Base-by-base conservation (phyloP, 768 basidiomycete species). In the Auricularia sp. region DNA sequence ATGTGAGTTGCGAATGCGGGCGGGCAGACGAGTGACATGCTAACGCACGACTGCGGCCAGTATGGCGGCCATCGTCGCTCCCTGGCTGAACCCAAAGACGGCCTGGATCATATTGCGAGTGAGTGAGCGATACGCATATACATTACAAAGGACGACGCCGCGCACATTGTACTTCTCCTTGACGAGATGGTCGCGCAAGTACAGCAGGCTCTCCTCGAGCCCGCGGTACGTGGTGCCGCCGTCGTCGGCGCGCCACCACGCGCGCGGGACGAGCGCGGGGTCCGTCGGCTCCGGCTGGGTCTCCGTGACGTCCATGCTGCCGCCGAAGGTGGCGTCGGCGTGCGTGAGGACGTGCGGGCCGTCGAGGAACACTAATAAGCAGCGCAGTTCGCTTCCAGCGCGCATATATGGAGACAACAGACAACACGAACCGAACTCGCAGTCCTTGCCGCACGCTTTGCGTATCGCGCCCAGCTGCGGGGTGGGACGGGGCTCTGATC, bases 41-140 rank as follows among this genome's bases (percentile, higher is more conserved):
- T 64, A 33, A 76, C 85, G 42, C 66, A 91, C 90, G 72, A 91
- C 72, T 29, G 88, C 86, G 35, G 87, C 75, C 29, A 91, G 77
- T 42, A 91, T 70, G 10, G 83, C 87, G 36, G 88, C 91, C 74
- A 91, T 80, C 3, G 83, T 84, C 16, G 88, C 91, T 16, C 91
- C 91, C 75, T 93, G 91, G 66, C 88, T 91, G 71, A 91, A 91
- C 5, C 90, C 90, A 70, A 92, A 81, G 7, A 91, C 82, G 34
- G 89, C 90, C 88, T 91, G 68, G n/a, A 6, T 10, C 61, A 11
- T 12, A 35, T 3, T 53, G n/a, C n/a, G n/a, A n/a, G n/a, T n/a
- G 3, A 35, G 18, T 16, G 3, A 29, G 23, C 2, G 8, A 21
- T 29, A 29, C 29, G 29, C 29, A 29, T 29, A 29, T 29, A 29